Evolutionary conservation across 768 basidiomycete species (phyloP), one percentile per base, ranked within the genome.

Genomic region (Termitomyces sp.): DNA sequence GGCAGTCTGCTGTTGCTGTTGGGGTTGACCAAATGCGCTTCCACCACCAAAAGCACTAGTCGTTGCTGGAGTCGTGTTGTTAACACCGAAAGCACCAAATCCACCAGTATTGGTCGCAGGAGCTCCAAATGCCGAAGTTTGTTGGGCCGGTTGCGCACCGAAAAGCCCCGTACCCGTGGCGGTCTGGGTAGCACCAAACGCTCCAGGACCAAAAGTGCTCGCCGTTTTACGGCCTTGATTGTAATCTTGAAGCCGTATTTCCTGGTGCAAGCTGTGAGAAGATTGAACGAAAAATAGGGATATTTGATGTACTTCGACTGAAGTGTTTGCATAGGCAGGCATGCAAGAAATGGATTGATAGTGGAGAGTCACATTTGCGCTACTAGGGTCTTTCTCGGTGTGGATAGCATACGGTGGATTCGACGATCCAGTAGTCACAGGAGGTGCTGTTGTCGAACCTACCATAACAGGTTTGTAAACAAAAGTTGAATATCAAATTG

Each of bases 341-440:
- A 89, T 91, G 60, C 86, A 87, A 17, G 86, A 82, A 53, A 93
- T 92, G 37, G 86, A 82, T 70, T 95, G 92, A 69, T 89, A 96
- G 59, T 90, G 87, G 41, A 88, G 75, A 5, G 75, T 82, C 12
- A 72, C 57, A 49, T 51, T 75, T 17, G 74, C 62, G 56, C 73
- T 79, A 9, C 72, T 67, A 29, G 73, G 63, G 40, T 95, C 92
- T 63, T 91, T 91, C 66, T 95, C 92, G 35, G 53, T 68, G 59
- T 77, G 83, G 5, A 76, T 71, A 43, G 69, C 68, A 66, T 86
- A 95, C 3, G 82, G 69, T 3, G 91, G 86, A 60, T 84, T 84
- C 16, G 82, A 74, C 0, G 89, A 81, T 38, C 93, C 92, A 14
- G 84, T 85, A 1, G 85, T 84, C 6, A 89, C 82, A 12, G 82